Base-by-base conservation (phyloP, 805 yeast species). In the Yarrowia deformans region DNA sequence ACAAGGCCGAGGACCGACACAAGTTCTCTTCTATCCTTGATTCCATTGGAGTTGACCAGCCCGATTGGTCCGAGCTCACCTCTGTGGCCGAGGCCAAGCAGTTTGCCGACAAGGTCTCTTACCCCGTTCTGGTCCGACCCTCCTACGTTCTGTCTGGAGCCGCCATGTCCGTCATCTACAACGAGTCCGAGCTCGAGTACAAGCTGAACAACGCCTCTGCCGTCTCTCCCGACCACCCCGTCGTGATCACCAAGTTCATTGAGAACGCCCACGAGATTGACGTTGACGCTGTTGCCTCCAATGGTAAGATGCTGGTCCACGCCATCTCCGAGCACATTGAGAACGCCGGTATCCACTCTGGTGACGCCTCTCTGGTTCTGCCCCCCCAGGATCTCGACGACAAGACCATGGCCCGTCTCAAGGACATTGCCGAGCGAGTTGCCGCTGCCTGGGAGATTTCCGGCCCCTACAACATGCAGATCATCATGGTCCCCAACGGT, bases 401-500 rank as follows among this genome's bases (percentile, higher is more conserved):
- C 58, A 83, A 81, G 18, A 84, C 88, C 67, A 83, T 93, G 85
- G 81, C 75, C 34, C 86, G 97, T 77, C 84, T 94, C 74, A 91
- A 91, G 81, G 92, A 84, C 63, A 93, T 93, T 75, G 93, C 98
- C 69, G 94, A 89, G 75, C 93, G 92, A 83, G 97, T 94, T 76
- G 98, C 97, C 45, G 79, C 82, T 70, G 98, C 98, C 37, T 93
- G 95, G 90, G 90, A 91, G 70, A 93, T 94, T 76, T 91, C 98
- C 56, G 99, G 99, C 76, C 99, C 99, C 34, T 94, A 90, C 87
- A 94, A 94, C 83, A 96, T 94, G 96, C 98, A 95, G 84, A 89
- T 95, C 78, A 95, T 95, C 80, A 89, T 90, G 80, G 88, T 89
- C 70, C 88, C 85, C 72, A 83, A 87, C 74, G 84, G 85, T 70